phyloP scores from a whole-genome alignment of 2,329 filamentous ascomycete genomes.

The Cyphellophora attinorum region DNA sequence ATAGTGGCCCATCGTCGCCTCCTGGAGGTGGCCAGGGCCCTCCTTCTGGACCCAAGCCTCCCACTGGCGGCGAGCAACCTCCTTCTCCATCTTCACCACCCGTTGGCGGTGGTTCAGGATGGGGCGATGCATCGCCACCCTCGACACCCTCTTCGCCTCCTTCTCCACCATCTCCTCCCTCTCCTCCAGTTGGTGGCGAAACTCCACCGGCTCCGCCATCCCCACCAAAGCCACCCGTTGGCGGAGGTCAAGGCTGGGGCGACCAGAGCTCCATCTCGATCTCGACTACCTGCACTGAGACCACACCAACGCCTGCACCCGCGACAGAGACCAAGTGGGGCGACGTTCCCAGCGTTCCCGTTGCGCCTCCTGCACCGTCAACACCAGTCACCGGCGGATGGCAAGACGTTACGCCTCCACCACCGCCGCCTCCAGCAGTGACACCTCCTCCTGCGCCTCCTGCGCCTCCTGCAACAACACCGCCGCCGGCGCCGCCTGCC shows the following conservation, averaged over 20 bases:
- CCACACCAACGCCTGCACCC: slow-evolving; percentile 1
- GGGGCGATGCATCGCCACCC: slow-evolving; percentile 1
- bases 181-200: not conserved
- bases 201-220: slow-evolving; percentile 1
- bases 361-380: slow-evolving; percentile 1
- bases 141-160: not conserved
- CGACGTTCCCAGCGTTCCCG: not conserved
- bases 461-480: slow-evolving; percentile 1
- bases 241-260: slow-evolving; percentile 1
- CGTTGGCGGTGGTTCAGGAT: not conserved
- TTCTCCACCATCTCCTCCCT: not conserved
- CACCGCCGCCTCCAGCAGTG: slow-evolving; percentile 2
- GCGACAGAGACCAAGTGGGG: not conserved
- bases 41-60: slow-evolving; percentile 1
- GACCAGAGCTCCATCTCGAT: slow-evolving; percentile 4
- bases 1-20: slow-evolving; percentile 1
- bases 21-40: not conserved
- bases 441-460: slow-evolving; percentile 5
- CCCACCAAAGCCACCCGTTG: slow-evolving; percentile 5
- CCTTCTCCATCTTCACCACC: slow-evolving; percentile 4
- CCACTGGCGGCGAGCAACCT: slow-evolving; percentile 1
- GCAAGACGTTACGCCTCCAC: not conserved
- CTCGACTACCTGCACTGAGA: slow-evolving; percentile 1
- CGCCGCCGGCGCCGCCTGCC: slow-evolving; percentile 2
- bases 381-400: not conserved